Percentiles rank a stretch among this genome's conserved stretches.
Evolutionary conservation across 176 grass and related monocot genomes (phyloP).

Genomic region (Avena insularis): DNA sequence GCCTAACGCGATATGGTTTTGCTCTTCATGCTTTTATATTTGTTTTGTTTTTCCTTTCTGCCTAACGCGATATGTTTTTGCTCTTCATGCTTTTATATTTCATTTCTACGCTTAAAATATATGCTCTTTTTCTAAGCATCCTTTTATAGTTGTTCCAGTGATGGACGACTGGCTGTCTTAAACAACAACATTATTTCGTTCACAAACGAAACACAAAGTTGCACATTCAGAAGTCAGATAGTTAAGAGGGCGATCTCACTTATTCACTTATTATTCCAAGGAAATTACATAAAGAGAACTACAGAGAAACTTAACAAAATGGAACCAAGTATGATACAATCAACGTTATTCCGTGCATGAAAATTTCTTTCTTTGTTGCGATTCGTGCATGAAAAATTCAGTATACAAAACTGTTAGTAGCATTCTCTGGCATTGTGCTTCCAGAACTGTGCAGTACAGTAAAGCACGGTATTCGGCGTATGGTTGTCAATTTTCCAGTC

Average conservation of each 20-base stretch:
- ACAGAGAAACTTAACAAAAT: background rate
- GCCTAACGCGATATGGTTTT: too few species aligned
- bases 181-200: background rate
- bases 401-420: background rate
- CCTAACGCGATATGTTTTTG: too few species aligned
- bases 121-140: too few species aligned
- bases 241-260: background rate
- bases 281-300: background rate
- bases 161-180: background rate
- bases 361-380: background rate
- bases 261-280: background rate
- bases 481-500: background rate
- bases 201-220: background rate
- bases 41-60: too few species aligned
- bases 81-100: too few species aligned
- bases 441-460: constrained; percentile 13
- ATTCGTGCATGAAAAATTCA: background rate
- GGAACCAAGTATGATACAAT: background rate
- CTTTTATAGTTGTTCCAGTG: too few species aligned
- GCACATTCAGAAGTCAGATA: background rate
- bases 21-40: too few species aligned
- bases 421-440: background rate
- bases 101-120: too few species aligned
- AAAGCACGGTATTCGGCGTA: background rate
- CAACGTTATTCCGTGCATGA: background rate